Evolutionary conservation across 2,329 filamentous ascomycete species (phyloP).

Genomic region (Fusarium hainanense): DNA sequence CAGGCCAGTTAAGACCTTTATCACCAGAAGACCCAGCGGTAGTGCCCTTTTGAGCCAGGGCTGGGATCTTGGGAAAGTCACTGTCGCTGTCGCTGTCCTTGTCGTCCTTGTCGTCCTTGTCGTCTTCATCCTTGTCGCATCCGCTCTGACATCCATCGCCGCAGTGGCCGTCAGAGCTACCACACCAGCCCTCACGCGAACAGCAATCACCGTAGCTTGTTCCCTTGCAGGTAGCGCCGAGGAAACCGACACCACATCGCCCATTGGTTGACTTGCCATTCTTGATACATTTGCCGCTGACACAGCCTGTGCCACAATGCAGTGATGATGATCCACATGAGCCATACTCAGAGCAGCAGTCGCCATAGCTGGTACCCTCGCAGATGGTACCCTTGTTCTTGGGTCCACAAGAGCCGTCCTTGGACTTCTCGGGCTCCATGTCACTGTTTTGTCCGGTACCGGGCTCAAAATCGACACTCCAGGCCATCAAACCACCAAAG

Average conservation of each 20-base stretch:
- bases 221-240: not conserved
- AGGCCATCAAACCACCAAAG: conserved; percentile 31
- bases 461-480: conserved; percentile 26
- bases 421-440: not conserved
- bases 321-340: conserved; percentile 1
- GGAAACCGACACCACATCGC: conserved; percentile 8
- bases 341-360: conserved; percentile 18
- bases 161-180: conserved; percentile 1
- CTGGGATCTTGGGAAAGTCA: not conserved
- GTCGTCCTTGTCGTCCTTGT: not conserved
- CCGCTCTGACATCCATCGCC: conserved; percentile 10
- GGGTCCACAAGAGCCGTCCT: conserved; percentile 13
- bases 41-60: not conserved
- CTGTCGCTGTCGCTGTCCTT: not conserved
- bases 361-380: conserved; percentile 10
- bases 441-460: not conserved
- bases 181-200: conserved; percentile 4
- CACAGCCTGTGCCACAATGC: conserved; percentile 22
- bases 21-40: not conserved
- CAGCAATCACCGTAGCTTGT: not conserved
- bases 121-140: not conserved
- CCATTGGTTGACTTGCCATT: conserved; percentile 8
- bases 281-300: conserved; percentile 15
- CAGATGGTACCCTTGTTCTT: conserved; percentile 12
- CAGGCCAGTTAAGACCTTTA: not conserved